Evolutionary conservation across 1,284 basidiomycete species (phyloP).

Genomic region (Malassezia vespertilionis): DNA sequence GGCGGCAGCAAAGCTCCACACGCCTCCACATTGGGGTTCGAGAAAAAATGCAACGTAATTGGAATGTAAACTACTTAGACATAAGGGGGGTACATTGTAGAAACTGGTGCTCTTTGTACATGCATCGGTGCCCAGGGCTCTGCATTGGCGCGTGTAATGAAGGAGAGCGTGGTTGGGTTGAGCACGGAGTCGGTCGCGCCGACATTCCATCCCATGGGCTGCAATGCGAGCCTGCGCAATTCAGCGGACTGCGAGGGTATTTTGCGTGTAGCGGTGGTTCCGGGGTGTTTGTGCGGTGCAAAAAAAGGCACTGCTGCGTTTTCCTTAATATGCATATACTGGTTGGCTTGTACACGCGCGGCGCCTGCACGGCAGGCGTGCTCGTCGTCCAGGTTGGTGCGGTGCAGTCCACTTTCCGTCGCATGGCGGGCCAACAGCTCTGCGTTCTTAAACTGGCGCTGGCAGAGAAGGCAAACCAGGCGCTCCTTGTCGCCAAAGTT

Average conservation of each 20-base stretch:
- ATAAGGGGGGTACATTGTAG: slow-evolving; percentile 4
- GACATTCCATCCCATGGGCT: slow-evolving; percentile 5
- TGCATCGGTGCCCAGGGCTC: neutral
- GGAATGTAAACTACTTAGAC: neutral
- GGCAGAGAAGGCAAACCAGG: slow-evolving; percentile 15
- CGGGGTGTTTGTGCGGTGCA: no score
- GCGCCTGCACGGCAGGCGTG: slow-evolving; percentile 10
- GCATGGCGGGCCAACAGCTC: slow-evolving; percentile 14
- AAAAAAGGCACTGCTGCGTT: neutral
- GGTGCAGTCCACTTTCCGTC: slow-evolving; percentile 11
- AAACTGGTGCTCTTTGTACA: slow-evolving; percentile 1
- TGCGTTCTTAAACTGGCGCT: slow-evolving; percentile 5
- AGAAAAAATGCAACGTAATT: no score
- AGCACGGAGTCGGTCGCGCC: neutral
- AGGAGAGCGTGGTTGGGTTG: neutral
- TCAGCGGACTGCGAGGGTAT: neutral
- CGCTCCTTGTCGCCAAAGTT: slow-evolving; percentile 13
- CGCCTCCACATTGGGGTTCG: no score
- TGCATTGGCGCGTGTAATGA: neutral
- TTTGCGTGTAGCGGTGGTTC: no score
- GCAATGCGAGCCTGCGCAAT: neutral
- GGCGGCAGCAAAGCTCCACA: no score
- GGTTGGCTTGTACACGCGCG: slow-evolving; percentile 10
- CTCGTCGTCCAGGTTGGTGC: slow-evolving; percentile 11
- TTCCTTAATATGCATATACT: slow-evolving; percentile 1